These are phyloP conservation scores for Mortierella sp. DNA, from an alignment of 371 early-diverging fungal species.

Conservation along the genomic window DNA sequence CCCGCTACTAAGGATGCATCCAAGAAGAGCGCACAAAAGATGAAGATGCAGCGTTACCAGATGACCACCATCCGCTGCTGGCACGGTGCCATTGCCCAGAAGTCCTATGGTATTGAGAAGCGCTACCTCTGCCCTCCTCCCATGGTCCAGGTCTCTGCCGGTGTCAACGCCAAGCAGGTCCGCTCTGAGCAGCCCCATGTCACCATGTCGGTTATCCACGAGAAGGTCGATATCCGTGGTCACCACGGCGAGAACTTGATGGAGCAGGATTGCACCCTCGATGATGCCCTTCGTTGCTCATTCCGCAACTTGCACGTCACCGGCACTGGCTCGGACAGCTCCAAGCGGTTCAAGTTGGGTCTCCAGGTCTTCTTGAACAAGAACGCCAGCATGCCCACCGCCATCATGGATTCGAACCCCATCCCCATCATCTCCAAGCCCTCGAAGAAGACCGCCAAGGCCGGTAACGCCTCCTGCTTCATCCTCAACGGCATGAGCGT, in stretches of 20 bases:
- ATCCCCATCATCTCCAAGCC: constrained; percentile 87
- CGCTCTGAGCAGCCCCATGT: constrained; percentile 66
- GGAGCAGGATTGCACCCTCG: constrained; percentile 54
- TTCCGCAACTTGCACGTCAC: constrained; percentile 78
- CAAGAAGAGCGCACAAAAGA: constrained; percentile 37
- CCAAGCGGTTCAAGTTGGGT: constrained; percentile 79
- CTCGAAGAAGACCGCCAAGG: constrained; percentile 85
- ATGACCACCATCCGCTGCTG: constrained; percentile 71
- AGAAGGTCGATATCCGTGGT: constrained; percentile 42
- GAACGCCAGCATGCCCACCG: constrained; percentile 55
- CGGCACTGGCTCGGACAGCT: constrained; percentile 72
- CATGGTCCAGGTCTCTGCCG: constrained; percentile 71
- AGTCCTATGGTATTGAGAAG: constrained; percentile 87
- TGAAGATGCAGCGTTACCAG: constrained; percentile 54
- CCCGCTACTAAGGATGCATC: neutral
- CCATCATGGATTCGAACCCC: constrained; percentile 76
- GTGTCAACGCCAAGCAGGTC: constrained; percentile 61
- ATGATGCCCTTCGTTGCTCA: constrained; percentile 47
- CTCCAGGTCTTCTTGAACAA: constrained; percentile 62
- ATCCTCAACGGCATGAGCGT: constrained; percentile 75
- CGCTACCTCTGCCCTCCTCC: constrained; percentile 87
- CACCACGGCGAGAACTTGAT: constrained; percentile 57
- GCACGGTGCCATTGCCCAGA: constrained; percentile 80
- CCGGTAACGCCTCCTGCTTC: constrained; percentile 78
- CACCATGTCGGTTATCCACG: constrained; percentile 69